phyloP scores from a whole-genome alignment of 192 early-diverging fungal species.

The Pilaira anomala region DNA sequence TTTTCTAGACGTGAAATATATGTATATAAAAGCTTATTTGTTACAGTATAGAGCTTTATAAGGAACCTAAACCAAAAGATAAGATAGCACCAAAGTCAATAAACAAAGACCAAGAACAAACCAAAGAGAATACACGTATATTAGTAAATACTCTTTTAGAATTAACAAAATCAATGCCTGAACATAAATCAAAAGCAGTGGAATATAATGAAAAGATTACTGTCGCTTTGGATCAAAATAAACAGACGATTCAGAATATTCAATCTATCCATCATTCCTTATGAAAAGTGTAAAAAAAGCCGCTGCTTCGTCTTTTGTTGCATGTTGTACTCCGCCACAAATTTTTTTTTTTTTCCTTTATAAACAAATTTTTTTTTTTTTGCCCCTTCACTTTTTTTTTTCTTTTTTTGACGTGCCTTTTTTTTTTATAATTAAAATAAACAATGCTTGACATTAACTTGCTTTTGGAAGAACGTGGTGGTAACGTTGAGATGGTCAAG shows the following conservation, averaged over 20 bases:
- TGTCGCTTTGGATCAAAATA: neutral
- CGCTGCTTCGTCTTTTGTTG: too few species aligned
- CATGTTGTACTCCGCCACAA: too few species aligned
- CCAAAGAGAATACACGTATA: too few species aligned
- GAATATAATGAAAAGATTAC: neutral
- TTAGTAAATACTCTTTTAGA: neutral
- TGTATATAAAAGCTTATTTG: too few species aligned
- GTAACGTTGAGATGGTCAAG: slow-evolving; percentile 87
- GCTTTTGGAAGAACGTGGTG: slow-evolving; percentile 86
- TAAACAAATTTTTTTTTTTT: neutral
- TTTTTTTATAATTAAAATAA: neutral
- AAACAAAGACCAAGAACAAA: too few species aligned
- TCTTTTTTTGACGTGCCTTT: neutral
- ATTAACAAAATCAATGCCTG: neutral
- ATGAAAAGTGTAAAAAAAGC: too few species aligned
- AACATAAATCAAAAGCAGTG: neutral
- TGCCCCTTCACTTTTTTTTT: neutral
- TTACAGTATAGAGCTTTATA: too few species aligned
- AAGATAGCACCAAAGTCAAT: too few species aligned
- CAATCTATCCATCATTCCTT: too few species aligned
- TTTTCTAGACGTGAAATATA: too few species aligned
- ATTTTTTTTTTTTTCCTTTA: slow-evolving; percentile 5
- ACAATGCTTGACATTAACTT: slow-evolving; percentile 93
- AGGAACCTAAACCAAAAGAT: too few species aligned
- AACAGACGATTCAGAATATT: neutral